Evolutionary conservation across 768 basidiomycete genomes (phyloP), one percentile per base, ranked within the genome.

Genomic region (Plicaturopsis crispa): DNA sequence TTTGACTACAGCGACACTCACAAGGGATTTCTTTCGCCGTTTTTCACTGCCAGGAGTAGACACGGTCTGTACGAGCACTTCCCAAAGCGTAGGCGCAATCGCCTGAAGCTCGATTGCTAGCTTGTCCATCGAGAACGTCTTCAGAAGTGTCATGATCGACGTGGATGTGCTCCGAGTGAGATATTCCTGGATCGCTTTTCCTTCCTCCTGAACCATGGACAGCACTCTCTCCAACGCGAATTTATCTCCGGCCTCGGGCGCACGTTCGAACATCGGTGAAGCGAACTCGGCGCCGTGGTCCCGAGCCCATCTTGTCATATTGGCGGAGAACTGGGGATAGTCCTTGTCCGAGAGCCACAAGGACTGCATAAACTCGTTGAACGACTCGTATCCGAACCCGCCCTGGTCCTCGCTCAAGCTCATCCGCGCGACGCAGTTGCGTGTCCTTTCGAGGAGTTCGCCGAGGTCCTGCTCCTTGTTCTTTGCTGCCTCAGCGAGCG

Each of bases 41-140:
- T 13, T 21, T 20, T 24, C 5, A n/a, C 20, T 11, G 30, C 41
- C 20, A 8, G 10, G 3, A 1, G 6, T 24, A 1, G 44, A 21
- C 6, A 41, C 35, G 2, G 31, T 19, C 24, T 26, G n/a, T n/a
- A n/a, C 24, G 0, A 45, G 26, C 4, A 45, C 28, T 17, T 26
- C 12, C 35, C 34, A 45, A 6, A 45, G 35, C 3, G 34, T 41
- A 1, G 44, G 44, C 6, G 44, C 44, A 8, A 41, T 14, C 1
- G 5, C 21, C 31, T 36, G 6, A 2, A 45, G 28, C 4, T 40
- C 3, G 6, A 23, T 4, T 7, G 26, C 34, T 4, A 44, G 35
- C 4, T 40, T 4, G 18, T 35, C 33, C 39, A 44, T 40, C 12
- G 31, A 33, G 22, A 45, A 45, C 8, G 32, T 36, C 6, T 41